Conservation (phyloP, 179 eudicot genomes). For the Actinidia polygama region DNA sequence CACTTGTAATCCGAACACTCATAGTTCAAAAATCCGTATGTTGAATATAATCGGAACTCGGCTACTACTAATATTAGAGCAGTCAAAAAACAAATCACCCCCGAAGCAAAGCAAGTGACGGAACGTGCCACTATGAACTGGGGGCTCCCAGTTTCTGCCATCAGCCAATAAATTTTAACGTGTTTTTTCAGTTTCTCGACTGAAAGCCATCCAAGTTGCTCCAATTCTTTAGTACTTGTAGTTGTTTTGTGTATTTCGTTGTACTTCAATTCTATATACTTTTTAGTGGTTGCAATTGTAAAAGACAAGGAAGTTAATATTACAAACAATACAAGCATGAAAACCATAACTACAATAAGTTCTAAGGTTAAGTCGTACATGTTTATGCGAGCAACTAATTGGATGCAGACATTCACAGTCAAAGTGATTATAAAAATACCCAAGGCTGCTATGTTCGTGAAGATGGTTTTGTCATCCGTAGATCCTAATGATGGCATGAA, state of each 20-base stretch:
- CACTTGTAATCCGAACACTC: constrained; percentile 25
- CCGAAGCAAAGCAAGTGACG: neutral
- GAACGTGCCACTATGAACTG: constrained; percentile 28
- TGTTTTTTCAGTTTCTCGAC: neutral
- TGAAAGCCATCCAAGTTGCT: neutral
- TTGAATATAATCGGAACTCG: neutral
- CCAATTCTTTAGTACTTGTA: too few relatives aligned
- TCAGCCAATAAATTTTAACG: constrained; percentile 24
- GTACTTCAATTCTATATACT: constrained; percentile 15
- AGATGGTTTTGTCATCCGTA: constrained; percentile 25
- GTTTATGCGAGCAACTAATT: neutral
- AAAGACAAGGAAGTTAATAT: constrained; percentile 11
- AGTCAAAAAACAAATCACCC: neutral
- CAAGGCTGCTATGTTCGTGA: constrained; percentile 31
- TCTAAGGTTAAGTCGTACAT: neutral
- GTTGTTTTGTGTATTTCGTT: neutral
- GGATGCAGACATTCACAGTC: constrained; percentile 23
- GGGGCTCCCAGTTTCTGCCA: constrained; percentile 28
- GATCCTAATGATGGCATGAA: constrained; percentile 39
- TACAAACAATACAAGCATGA: constrained; percentile 3
- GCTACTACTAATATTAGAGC: constrained; percentile 3
- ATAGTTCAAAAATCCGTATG: too few relatives aligned
- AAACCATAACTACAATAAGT: neutral
- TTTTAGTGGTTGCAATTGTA: constrained; percentile 17
- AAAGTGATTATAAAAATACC: constrained; percentile 36